A percentile compares a stretch with the other conserved stretches of the same genome.
Conservation (phyloP, 129 eudicot genomes). For the Centella asiatica region DNA sequence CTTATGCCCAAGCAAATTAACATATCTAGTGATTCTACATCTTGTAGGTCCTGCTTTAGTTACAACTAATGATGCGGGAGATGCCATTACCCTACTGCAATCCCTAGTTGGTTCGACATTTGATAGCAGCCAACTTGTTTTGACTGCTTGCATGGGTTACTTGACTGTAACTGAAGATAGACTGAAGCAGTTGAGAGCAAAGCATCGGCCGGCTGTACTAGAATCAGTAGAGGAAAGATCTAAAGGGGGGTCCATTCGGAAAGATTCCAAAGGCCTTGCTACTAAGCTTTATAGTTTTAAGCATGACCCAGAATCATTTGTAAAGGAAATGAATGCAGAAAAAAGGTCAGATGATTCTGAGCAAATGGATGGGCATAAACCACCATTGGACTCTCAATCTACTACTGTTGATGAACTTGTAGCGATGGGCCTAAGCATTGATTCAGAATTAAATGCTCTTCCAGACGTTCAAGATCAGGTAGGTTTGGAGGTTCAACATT, state of each 20-base stretch:
- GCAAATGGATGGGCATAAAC: slow-evolving; percentile 11
- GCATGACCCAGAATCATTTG: slow-evolving; percentile 44
- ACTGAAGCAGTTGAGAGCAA: slow-evolving; percentile 53
- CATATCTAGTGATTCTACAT: neutral
- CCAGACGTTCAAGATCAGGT: slow-evolving; percentile 92
- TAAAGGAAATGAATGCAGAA: slow-evolving; percentile 34
- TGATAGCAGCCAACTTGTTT: slow-evolving; percentile 91
- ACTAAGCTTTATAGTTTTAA: slow-evolving; percentile 90
- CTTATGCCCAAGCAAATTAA: neutral
- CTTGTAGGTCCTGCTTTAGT: slow-evolving; percentile 76
- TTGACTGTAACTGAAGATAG: slow-evolving; percentile 58
- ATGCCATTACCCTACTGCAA: slow-evolving; percentile 76
- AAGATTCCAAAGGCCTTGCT: slow-evolving; percentile 70
- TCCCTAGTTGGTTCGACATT: slow-evolving; percentile 84
- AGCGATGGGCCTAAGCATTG: slow-evolving; percentile 27
- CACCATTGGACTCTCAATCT: slow-evolving; percentile 26
- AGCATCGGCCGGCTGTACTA: slow-evolving; percentile 74
- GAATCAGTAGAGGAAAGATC: slow-evolving; percentile 59
- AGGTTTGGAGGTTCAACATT: neutral
- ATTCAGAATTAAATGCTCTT: slow-evolving; percentile 51
- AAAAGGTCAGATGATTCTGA: slow-evolving; percentile 24
- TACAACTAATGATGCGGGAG: slow-evolving; percentile 87
- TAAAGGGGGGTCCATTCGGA: slow-evolving; percentile 42
- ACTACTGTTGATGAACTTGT: slow-evolving; percentile 42
- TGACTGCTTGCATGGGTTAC: slow-evolving; percentile 94